phyloP scores from a whole-genome alignment of 257 asterid genomes.

The Solanum chmielewskii region DNA sequence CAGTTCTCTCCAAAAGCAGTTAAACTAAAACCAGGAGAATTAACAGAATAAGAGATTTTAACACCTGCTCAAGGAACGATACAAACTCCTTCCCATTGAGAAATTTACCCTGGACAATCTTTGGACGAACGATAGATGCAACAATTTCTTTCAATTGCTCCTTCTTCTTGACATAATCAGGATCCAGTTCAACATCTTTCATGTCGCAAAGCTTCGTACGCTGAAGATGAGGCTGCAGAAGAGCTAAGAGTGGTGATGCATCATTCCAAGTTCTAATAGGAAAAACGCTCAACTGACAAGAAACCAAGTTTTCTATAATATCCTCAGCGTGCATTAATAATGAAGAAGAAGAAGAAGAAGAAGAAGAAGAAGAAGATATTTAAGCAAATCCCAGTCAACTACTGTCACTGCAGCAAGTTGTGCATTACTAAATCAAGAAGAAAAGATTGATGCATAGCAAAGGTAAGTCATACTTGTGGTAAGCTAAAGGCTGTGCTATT shows the following conservation, averaged over 20 bases:
- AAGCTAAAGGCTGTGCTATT: slow-evolving; percentile 96
- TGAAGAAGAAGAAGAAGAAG: neutral
- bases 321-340: neutral
- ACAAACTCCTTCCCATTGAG: slow-evolving; percentile 91
- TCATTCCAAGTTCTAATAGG: neutral
- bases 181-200: slow-evolving; percentile 82
- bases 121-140: slow-evolving; percentile 75
- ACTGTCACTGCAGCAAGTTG: neutral
- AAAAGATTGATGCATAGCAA: neutral
- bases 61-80: slow-evolving; percentile 80
- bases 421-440: neutral
- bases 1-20: neutral
- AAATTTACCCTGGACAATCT: slow-evolving; percentile 95
- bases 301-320: neutral
- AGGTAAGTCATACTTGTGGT: slow-evolving; percentile 56
- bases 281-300: neutral
- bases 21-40: neutral
- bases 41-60: slow-evolving; percentile 5
- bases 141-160: slow-evolving; percentile 69
- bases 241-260: slow-evolving; percentile 5
- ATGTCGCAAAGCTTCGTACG: slow-evolving; percentile 93
- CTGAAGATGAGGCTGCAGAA: slow-evolving; percentile 85
- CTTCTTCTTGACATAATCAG: slow-evolving; percentile 67
- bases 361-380: neutral
- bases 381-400: neutral